Base-by-base conservation (phyloP, 2,329 filamentous ascomycete genomes). In the Bipolaris bicolor region DNA sequence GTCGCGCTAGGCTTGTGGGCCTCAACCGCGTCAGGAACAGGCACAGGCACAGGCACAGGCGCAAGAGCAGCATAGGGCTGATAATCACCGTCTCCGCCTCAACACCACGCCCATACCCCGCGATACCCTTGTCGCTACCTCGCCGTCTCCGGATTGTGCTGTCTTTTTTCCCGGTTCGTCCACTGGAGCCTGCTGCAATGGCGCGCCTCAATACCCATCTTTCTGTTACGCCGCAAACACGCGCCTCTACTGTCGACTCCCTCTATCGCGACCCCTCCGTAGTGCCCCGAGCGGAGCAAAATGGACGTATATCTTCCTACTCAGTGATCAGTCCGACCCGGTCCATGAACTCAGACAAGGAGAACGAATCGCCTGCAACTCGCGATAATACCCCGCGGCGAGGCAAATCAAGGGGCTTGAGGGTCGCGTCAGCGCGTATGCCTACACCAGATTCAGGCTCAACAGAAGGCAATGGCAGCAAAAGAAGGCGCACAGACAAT, bases 321-420 rank as follows among this genome's bases (percentile, higher is more conserved):
- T 73, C 73, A 2, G 72, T 75, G 6, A 51, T 72, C 39, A 75
- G 73, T 51, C 72, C 72, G 0, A 61, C 68, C 7, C 68, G 61
- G 7, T 73, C 74, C 1, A 58, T 60, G 26, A 72, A 61, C 9
- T 79, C 78, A 9, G 80, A 82, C 61, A 80, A 81, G 60, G 81
- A 83, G 55, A 82, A 82, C 61, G 58, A 73, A 29, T 43, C 57
- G 34, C 72, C 68, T 4, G 53, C 72, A 22, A 70, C 68, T 40
- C 67, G 66, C 55, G 62, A 67, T 36, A 61, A 54, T 20, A 73
- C 73, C 3, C 71, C 74, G 2, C 63, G 54, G 31, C 58, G 59
- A 41, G 52, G 61, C 15, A 85, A 84, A 63, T 78, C 80, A 55
- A 82, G 79, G 55, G 70, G 69, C 37, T 81, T 82, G 51, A 58